Conservation (phyloP, 805 yeast species). For the Dipodascus albidus region DNA sequence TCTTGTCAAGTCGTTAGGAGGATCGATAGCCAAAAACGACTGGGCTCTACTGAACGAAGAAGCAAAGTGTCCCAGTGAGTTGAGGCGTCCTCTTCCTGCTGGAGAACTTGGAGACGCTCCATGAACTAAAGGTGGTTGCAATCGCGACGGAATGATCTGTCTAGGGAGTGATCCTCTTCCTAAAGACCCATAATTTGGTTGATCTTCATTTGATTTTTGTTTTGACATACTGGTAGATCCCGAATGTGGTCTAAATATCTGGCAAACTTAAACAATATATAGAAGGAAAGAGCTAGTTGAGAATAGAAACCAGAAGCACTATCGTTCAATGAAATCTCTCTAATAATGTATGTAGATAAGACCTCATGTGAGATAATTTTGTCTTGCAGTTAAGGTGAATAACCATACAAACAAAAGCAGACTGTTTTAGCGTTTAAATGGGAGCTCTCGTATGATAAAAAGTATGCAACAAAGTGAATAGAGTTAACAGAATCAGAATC, state of each 20-base stretch:
- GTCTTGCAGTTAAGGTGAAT: not conserved
- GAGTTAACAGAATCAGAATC: too few species aligned
- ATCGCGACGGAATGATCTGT: not conserved
- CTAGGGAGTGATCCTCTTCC: not conserved
- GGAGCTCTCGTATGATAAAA: too few species aligned
- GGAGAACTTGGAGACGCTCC: not conserved
- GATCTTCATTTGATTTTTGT: not conserved
- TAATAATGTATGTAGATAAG: not conserved
- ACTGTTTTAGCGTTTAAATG: too few species aligned
- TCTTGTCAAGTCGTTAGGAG: slow-evolving; percentile 22
- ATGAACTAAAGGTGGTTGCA: not conserved
- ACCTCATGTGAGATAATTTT: not conserved
- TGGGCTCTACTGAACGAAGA: slow-evolving; percentile 73
- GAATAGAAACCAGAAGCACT: not conserved
- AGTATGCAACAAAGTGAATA: too few species aligned
- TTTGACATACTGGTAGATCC: too few species aligned
- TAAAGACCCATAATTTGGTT: not conserved
- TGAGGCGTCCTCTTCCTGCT: slow-evolving; percentile 15
- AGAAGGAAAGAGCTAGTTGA: not conserved
- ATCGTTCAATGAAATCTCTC: not conserved
- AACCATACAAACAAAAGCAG: too few species aligned
- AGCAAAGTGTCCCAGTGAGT: slow-evolving; percentile 69
- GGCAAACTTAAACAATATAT: too few species aligned
- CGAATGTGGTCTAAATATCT: too few species aligned
- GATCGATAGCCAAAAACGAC: slow-evolving; percentile 48